Percentiles rank a stretch among this genome's conserved stretches.
Conservation (phyloP, 2,329 filamentous ascomycete species). For the Apiospora saccharicola region DNA sequence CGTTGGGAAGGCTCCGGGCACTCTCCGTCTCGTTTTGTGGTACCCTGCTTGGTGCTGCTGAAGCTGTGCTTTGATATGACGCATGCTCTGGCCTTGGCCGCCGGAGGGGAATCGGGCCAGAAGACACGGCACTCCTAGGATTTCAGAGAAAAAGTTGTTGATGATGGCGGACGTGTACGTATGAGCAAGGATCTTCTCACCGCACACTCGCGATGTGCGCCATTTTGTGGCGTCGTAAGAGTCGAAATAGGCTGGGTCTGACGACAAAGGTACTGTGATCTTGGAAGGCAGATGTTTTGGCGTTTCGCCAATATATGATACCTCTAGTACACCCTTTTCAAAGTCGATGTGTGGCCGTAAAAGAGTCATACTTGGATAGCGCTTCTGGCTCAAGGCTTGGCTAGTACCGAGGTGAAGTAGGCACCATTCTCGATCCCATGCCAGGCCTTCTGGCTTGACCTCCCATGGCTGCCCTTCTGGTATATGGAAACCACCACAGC, state of each 20-base stretch:
- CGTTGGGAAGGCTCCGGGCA: slow-evolving; percentile 62
- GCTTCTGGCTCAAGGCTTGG: slow-evolving; percentile 86
- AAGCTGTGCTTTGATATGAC: slow-evolving; percentile 76
- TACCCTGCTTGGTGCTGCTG: slow-evolving; percentile 60
- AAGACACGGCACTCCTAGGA: slow-evolving; percentile 80
- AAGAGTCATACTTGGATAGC: slow-evolving; percentile 86
- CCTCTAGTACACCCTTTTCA: slow-evolving; percentile 66
- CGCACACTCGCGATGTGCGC: slow-evolving; percentile 75
- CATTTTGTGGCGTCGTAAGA: slow-evolving; percentile 46
- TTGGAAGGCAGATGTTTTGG: slow-evolving; percentile 40
- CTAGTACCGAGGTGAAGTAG: slow-evolving; percentile 87
- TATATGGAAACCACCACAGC: slow-evolving; percentile 81
- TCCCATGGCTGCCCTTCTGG: slow-evolving; percentile 74
- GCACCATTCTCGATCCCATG: slow-evolving; percentile 98
- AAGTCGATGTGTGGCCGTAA: slow-evolving; percentile 80
- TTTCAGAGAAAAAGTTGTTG: slow-evolving; percentile 78
- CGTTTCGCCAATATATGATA: slow-evolving; percentile 57
- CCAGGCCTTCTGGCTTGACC: slow-evolving; percentile 80
- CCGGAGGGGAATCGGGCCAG: slow-evolving; percentile 84
- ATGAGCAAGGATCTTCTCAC: slow-evolving; percentile 75
- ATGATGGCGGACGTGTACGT: slow-evolving; percentile 73
- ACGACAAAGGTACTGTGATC: slow-evolving; percentile 69
- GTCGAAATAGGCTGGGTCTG: slow-evolving; percentile 67
- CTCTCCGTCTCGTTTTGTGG: slow-evolving; percentile 34
- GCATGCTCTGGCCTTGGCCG: slow-evolving; percentile 62